Base-by-base conservation (phyloP, 345 rosid species). In the Moringa oleifera region DNA sequence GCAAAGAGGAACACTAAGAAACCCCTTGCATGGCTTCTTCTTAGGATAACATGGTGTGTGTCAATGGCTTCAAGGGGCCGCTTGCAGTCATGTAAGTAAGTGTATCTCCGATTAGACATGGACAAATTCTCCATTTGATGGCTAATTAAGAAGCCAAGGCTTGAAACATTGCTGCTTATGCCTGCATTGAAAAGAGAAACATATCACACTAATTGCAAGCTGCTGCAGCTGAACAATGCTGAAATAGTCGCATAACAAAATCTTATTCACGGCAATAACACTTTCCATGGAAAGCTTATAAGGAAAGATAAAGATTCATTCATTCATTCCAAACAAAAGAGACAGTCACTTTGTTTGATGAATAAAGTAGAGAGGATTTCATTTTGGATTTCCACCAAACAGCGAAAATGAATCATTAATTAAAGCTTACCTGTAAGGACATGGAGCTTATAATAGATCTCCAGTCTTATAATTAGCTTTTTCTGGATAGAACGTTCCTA, bases 11-110 rank as follows among this genome's bases (percentile, higher is more conserved):
- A 60, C 19, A 68, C 25, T 9, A 64, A 59, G 70, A 74, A 69
- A 57, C 71, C 50, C 75, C 66, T 79, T 0, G 63, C 60, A 23
- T 57, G 51, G 69, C 85, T 74, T 61, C 75, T 80, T 36, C 74
- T 73, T 45, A 85, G 79, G 46, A 74, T 36, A 59, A 91, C 75
- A 69, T 79, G 86, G 75, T 89, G 93, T 56, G 62, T 59, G 53
- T 88, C 96, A 46, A 80, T 64, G 20, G 79, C 84, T 68, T 74
- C 79, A 63, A 66, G 21, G 47, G 73, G 75, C 79, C 73, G 55
- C 60, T 83, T 72, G 21, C 63, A 36, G 36, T 85, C 90, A 21
- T 66, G 80, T 0, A 64, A 6, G 71, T 88, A 88, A 37, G 49
- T 66, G 59, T 76, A 83, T 64, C 77, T 81, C 57, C 71, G 66